Conservation (phyloP, 768 basidiomycete species). For the Boletellus emodensis region DNA sequence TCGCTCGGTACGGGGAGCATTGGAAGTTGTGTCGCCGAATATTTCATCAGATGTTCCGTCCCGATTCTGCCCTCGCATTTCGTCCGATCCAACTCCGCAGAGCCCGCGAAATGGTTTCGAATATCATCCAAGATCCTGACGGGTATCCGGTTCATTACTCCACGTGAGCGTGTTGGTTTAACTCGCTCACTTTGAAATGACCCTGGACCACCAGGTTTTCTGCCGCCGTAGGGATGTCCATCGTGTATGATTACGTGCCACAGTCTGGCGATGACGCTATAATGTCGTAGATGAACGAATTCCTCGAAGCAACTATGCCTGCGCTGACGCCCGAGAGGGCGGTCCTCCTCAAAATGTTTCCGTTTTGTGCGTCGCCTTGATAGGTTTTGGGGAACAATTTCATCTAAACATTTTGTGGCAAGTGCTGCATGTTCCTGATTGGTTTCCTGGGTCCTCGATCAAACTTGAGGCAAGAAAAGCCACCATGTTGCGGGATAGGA, state of each 20-base stretch:
- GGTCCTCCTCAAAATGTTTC: conserved; percentile 4
- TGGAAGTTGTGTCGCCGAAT: conserved; percentile 4
- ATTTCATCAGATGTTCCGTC: conserved; percentile 3
- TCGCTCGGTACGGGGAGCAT: neutral
- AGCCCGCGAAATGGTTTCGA: neutral
- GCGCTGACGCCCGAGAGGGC: neutral
- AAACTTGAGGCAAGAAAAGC: neutral
- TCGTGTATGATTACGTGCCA: neutral
- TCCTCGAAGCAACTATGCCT: neutral
- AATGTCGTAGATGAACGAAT: neutral
- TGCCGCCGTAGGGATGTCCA: neutral
- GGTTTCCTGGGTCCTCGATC: neutral
- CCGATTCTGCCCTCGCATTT: neutral
- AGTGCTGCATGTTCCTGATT: neutral
- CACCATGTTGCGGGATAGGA: neutral
- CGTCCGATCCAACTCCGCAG: conserved; percentile 6
- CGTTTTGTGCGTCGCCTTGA: conserved; percentile 4
- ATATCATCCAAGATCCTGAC: neutral
- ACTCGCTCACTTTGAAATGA: neutral
- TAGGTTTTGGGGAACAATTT: neutral
- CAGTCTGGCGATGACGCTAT: neutral
- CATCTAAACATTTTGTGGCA: neutral
- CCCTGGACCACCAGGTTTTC: neutral
- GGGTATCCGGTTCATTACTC: neutral
- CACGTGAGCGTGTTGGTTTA: neutral